phyloP scores from a whole-genome alignment of 75 land plant genomes.

The Picea sitchensis region DNA sequence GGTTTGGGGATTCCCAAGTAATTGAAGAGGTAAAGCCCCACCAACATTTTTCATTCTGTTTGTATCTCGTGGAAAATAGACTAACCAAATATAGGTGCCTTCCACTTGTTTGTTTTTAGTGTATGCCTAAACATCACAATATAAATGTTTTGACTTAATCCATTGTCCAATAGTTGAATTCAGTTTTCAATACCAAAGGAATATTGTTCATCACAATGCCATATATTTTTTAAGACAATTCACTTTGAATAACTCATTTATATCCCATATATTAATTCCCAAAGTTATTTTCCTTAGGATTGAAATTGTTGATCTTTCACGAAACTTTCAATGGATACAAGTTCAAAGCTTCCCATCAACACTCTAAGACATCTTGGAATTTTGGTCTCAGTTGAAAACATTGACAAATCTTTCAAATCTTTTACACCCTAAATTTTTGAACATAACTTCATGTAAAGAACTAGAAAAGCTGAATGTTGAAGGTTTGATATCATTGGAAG shows the following conservation, averaged over 20 bases:
- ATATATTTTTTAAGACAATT: background rate
- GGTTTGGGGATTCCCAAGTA: no score
- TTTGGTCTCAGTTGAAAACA: background rate
- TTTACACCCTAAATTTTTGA: background rate
- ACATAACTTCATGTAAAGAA: background rate
- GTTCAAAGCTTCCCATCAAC: background rate
- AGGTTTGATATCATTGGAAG: background rate
- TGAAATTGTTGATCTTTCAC: background rate
- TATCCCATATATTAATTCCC: background rate
- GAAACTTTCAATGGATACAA: background rate
- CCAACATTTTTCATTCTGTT: no score
- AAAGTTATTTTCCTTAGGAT: background rate
- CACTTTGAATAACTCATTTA: background rate
- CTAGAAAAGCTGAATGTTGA: background rate
- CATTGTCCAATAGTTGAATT: background rate
- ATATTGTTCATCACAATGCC: no score
- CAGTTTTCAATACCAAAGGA: no score
- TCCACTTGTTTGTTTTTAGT: no score
- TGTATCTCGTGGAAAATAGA: no score
- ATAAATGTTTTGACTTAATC: background rate
- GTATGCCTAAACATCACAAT: background rate
- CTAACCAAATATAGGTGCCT: no score
- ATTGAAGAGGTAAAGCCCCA: no score
- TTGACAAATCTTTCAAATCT: background rate
- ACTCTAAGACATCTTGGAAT: background rate